phyloP scores from a whole-genome alignment of 306 rosid species.

The Pterocarpus macrocarpus region DNA sequence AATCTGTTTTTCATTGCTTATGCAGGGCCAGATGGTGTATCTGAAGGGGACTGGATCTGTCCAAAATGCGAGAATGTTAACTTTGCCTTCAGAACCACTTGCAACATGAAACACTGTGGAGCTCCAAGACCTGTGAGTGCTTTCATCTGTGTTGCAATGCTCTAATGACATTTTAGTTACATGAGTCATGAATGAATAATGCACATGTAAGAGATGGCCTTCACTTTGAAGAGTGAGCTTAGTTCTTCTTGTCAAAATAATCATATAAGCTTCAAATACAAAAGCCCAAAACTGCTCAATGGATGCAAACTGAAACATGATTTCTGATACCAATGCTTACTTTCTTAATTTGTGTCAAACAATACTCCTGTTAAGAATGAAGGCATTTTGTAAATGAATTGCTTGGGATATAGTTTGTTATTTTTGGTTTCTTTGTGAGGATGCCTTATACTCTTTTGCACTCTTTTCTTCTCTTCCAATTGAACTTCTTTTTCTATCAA shows the following conservation, averaged over 20 bases:
- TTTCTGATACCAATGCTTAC: neutral
- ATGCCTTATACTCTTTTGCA: too few relatives aligned
- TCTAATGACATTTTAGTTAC: neutral
- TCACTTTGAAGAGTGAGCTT: neutral
- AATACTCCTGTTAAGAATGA: too few relatives aligned
- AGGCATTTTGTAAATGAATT: too few relatives aligned
- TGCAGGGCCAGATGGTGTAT: slow-evolving; percentile 58
- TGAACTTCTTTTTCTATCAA: too few relatives aligned
- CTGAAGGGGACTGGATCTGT: slow-evolving; percentile 62
- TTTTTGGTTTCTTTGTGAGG: too few relatives aligned
- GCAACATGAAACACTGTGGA: slow-evolving; percentile 70
- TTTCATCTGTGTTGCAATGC: slow-evolving; percentile 20
- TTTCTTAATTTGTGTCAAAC: neutral
- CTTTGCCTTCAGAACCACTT: slow-evolving; percentile 65
- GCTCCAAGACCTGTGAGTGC: slow-evolving; percentile 61
- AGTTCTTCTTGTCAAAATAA: neutral
- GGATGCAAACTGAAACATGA: neutral
- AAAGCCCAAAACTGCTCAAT: too few relatives aligned
- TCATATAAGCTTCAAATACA: too few relatives aligned
- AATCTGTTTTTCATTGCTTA: slow-evolving; percentile 24
- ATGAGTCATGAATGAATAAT: slow-evolving; percentile 9
- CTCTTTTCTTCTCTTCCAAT: too few relatives aligned
- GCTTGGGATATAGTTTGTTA: too few relatives aligned
- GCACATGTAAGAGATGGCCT: neutral
- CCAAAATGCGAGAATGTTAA: slow-evolving; percentile 62